A percentile compares a stretch with the other conserved stretches of the same genome.
Conservation (phyloP, 2,329 filamentous ascomycete genomes). For the Xylariaceae sp. region DNA sequence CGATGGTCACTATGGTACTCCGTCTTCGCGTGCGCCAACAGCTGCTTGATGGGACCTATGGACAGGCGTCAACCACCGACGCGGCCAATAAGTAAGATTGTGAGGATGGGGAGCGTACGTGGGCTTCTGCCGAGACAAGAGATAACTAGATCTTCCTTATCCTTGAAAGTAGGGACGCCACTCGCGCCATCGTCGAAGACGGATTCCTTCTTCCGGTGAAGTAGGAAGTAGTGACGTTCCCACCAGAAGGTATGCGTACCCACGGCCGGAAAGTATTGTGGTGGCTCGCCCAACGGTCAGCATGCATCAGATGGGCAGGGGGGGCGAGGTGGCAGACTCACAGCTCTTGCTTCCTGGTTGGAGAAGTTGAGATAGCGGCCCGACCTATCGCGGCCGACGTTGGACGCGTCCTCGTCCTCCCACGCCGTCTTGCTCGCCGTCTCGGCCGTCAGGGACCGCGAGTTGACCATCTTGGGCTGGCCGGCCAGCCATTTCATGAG, state of each 20-base stretch:
- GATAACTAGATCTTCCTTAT: constrained; percentile 45
- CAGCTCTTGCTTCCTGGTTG: constrained; percentile 45
- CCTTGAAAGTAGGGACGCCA: constrained; percentile 33
- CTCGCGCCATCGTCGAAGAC: constrained; percentile 28
- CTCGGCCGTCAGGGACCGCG: constrained; percentile 47
- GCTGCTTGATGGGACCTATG: constrained; percentile 44
- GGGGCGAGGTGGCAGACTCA: constrained; percentile 22
- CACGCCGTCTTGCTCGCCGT: constrained; percentile 47
- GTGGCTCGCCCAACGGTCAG: constrained; percentile 26
- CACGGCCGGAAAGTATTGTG: constrained; percentile 46
- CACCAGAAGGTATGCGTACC: constrained; percentile 50
- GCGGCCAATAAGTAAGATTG: background rate
- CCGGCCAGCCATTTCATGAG: constrained; percentile 51
- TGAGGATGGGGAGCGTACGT: constrained; percentile 12
- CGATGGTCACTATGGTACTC: constrained; percentile 44
- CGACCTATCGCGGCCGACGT: constrained; percentile 21
- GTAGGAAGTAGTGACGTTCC: constrained; percentile 39
- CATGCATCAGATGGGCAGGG: background rate
- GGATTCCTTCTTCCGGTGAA: constrained; percentile 39
- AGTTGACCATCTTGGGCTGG: constrained; percentile 43
- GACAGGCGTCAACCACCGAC: background rate
- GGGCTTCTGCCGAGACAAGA: constrained; percentile 47
- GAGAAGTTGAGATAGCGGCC: constrained; percentile 52
- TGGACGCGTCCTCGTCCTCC: constrained; percentile 32
- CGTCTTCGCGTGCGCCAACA: constrained; percentile 46